Base-by-base conservation (phyloP, 495 filamentous ascomycete species). In the Aspergillus conjunctus region DNA sequence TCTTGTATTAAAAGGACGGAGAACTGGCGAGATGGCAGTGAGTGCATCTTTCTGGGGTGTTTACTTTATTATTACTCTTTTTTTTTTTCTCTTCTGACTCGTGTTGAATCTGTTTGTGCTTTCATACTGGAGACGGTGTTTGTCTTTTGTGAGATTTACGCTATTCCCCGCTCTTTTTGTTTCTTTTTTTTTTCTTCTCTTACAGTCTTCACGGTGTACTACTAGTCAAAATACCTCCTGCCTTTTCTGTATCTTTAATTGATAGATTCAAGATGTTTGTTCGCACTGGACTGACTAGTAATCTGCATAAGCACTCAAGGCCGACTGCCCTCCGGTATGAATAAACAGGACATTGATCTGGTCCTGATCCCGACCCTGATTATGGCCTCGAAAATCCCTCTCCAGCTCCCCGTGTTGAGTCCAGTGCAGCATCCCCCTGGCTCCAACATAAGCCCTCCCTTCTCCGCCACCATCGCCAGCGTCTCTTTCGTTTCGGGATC, bases 261-360 rank as follows among this genome's bases (percentile, higher is more conserved):
- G 51, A 62, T 65, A 65, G 58, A 65, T 58, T 56, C 37, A 30
- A 56, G 26, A 22, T n/a, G 54, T 45, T 22, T 51, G 20, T 44
- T 43, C 37, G 45, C 12, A 43, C 32, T 14, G 37, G 17, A 37
- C 21, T 31, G 26, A 26, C 26, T 43, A 56, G 5, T 18, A 55
- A 58, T 74, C 69, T 4, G 64, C 68, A 56, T 78, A 77, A 30
- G 75, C 75, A 12, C 69, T 61, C 14, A 77, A 18, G 0, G 73
- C 70, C 50, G 73, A 64, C 59, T 77, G 75, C n/a, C 75, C 75
- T 8, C 75, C 75, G 0, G 75, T 78, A 61, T 78, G 75, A 43
- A 78, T 73, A 41, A 78, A 77, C 26, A 78, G 57, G 20, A 66
- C 70, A 70, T 78, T 77, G 1, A 73, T 64, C 21, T 64, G 39